Evolutionary conservation across 2,329 filamentous ascomycete genomes (phyloP).

Genomic region (Stromatinia cepivora): DNA sequence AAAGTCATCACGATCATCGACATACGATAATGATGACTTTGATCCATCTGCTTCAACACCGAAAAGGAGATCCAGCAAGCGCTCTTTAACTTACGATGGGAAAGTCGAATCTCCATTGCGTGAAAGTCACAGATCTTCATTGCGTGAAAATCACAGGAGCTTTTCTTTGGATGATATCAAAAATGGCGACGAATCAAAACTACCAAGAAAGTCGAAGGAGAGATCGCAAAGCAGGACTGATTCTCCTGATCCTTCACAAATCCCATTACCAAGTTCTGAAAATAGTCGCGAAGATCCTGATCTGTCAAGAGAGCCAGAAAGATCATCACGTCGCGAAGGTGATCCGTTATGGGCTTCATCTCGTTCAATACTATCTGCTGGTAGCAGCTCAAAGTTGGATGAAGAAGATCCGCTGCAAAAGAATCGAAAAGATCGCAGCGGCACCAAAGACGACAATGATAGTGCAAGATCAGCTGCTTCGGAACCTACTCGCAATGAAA

Average conservation of each 20-base stretch:
- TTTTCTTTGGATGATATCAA: conserved; percentile 39
- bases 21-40: conserved; percentile 27
- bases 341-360: conserved; percentile 47
- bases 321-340: conserved; percentile 40
- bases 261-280: conserved; percentile 39
- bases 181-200: conserved; percentile 40
- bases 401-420: conserved; percentile 36
- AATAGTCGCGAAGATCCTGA: conserved; percentile 41
- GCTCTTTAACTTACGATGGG: conserved; percentile 42
- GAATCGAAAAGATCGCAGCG: conserved; percentile 42
- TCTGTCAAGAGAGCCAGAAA: conserved; percentile 38
- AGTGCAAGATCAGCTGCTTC: conserved; percentile 51
- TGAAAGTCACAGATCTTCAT: conserved; percentile 33
- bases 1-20: conserved; percentile 39
- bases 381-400: conserved; percentile 36
- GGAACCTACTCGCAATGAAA: conserved; percentile 42
- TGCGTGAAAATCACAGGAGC: conserved; percentile 33
- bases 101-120: conserved; percentile 37
- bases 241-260: conserved; percentile 37
- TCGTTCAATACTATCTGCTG: conserved; percentile 51
- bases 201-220: conserved; percentile 43
- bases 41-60: not conserved
- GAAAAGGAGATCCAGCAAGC: conserved; percentile 39
- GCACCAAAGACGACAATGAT: conserved; percentile 49
- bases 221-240: conserved; percentile 34